A percentile compares a stretch with the other conserved stretches of the same genome.
These are phyloP conservation scores for Vigna hirtella DNA, from an alignment of 306 rosid genomes.

Conservation along the genomic window DNA sequence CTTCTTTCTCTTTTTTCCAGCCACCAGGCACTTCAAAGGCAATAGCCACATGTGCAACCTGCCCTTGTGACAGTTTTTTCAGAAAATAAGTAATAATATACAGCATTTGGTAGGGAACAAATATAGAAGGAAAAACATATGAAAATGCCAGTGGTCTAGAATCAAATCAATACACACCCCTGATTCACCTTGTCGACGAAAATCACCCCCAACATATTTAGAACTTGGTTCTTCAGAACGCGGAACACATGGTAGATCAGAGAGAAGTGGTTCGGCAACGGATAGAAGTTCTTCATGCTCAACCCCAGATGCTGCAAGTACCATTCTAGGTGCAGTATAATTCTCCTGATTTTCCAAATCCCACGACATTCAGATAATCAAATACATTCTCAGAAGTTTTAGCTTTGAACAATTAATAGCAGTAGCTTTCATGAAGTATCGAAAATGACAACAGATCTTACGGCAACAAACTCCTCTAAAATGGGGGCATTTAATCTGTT, in stretches of 20 bases:
- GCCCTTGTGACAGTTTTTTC: slow-evolving; percentile 26
- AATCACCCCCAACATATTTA: slow-evolving; percentile 81
- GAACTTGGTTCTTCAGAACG: slow-evolving; percentile 63
- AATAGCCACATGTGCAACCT: slow-evolving; percentile 79
- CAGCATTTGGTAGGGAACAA: neutral
- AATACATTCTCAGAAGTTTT: neutral
- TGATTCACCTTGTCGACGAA: slow-evolving; percentile 68
- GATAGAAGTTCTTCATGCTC: slow-evolving; percentile 79
- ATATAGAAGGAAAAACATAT: neutral
- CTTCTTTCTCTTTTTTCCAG: slow-evolving; percentile 76
- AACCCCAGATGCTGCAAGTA: slow-evolving; percentile 85
- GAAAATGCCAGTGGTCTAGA: neutral
- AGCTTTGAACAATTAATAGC: slow-evolving; percentile 8
- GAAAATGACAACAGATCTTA: slow-evolving; percentile 52
- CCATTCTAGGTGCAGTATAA: slow-evolving; percentile 84
- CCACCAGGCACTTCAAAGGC: slow-evolving; percentile 96
- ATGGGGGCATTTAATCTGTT: slow-evolving; percentile 60
- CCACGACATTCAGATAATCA: slow-evolving; percentile 31
- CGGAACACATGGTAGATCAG: slow-evolving; percentile 69
- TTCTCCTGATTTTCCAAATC: slow-evolving; percentile 64
- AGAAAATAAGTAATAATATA: slow-evolving; percentile 22
- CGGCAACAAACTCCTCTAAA: slow-evolving; percentile 73
- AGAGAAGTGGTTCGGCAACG: slow-evolving; percentile 79
- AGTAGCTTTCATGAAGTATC: neutral
- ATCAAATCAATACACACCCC: slow-evolving; percentile 57